Base-by-base conservation (phyloP, 257 asterid genomes). In the Scutellaria galericulata region DNA sequence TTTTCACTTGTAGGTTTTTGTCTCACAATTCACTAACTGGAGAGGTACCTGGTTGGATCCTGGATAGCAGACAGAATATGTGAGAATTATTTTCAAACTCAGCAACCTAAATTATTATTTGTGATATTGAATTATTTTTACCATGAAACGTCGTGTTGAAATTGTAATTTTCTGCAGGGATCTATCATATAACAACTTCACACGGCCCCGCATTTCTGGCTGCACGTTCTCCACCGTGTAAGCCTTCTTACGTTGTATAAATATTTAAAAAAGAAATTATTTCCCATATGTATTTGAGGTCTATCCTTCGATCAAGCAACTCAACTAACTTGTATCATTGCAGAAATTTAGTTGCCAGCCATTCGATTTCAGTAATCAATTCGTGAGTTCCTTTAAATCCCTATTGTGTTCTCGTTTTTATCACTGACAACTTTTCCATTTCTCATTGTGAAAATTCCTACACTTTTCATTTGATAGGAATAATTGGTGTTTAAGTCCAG, bases 331-430 rank as follows among this genome's bases (percentile, higher is more conserved):
- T 68, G 20, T 51, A 60, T 68, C 51, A 60, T 64, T 74, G 80
- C 92, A 94, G 97, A 83, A 94, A 94, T 58, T 76, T 94, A 77
- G 91, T 70, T 44, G 83, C 99, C 31, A 91, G 97, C 79, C 88
- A 77, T 81, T 68, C 75, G n/a, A n/a, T n/a, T n/a, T n/a, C 88
- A 20, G 51, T 74, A 9, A 53, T 82, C 76, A 73, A 77, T 80
- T 66, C 89, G 99, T 94, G 83, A 88, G 97, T 81, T 68, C 75
- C 42, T 72, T 48, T 31, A 18, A 10, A 42, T 46, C 60, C 69
- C 51, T 58, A 1, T 73, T 58, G 9, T 52, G 42, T 37, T 46
- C 0, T 53, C 9, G 39, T 58, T 68, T 13, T 42, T 50, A 31
- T 40, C 22, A 22, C 12, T 59, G 48, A 39, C 14, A 20, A 14